Conservation (phyloP, 495 filamentous ascomycete species). For the Copromyces sp. region DNA sequence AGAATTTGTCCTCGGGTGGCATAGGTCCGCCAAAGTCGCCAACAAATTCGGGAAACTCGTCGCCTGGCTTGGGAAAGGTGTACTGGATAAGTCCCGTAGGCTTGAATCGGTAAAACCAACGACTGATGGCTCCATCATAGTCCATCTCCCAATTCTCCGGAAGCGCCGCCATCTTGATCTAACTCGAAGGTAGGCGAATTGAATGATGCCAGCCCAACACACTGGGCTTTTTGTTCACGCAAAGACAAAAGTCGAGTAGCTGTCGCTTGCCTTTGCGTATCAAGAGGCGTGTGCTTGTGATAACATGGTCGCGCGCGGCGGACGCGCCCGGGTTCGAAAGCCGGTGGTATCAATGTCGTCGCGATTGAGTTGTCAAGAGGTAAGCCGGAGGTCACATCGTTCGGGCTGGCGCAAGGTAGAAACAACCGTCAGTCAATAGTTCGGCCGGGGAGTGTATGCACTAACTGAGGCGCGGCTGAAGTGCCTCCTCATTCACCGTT, state of each 20-base stretch:
- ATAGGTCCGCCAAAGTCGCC: constrained; percentile 25
- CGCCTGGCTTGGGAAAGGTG: constrained; percentile 38
- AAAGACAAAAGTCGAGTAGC: not conserved
- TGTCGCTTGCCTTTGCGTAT: not conserved
- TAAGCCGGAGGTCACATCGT: not conserved
- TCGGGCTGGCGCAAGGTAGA: not conserved
- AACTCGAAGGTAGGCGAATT: accelerated
- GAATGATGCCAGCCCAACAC: not conserved
- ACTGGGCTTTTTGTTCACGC: not conserved
- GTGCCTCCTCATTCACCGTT: not conserved
- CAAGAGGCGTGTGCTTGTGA: not conserved
- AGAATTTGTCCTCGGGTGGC: constrained; percentile 26
- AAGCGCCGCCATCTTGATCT: constrained; percentile 23
- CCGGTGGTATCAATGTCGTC: not conserved
- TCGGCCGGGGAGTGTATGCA: not conserved
- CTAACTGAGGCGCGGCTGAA: not conserved
- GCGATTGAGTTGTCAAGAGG: not conserved
- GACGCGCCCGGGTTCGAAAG: not conserved
- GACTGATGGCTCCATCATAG: constrained; percentile 30
- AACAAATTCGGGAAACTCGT: constrained; percentile 38
- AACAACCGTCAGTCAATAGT: not conserved
- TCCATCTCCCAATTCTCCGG: constrained; percentile 39
- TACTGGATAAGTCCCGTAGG: constrained; percentile 37
- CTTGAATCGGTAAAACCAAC: constrained; percentile 39
- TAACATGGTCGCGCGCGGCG: not conserved